Base-by-base conservation (phyloP, 164 flowering plant genomes). In the Stephania yunnanensis region DNA sequence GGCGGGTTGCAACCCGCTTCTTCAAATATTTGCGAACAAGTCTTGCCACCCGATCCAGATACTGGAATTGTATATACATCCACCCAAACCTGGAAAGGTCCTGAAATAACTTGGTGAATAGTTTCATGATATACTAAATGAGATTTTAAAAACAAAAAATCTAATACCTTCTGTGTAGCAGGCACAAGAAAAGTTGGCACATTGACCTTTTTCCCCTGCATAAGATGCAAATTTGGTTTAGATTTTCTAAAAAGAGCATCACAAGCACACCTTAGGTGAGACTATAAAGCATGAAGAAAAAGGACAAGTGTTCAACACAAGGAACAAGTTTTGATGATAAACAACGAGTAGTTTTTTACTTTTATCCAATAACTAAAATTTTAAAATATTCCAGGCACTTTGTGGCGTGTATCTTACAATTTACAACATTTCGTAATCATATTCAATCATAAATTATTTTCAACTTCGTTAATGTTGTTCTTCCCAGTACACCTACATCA, bases 1-100 rank as follows among this genome's bases (percentile, higher is more conserved):
- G 99, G 99, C 12, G 95, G 88, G 83, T 96, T 98, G 83, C 99
- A 96, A 55, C 99, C 98, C 75, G 97, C 99, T 81, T 94, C 98
- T 80, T 96, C 99, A 82, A 96, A 94, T 82, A 96, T 94, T 83
- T 91, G 98, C 12, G 99, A 89, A 83, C 98, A 94, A 22, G 99
- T 96, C 86, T 94, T 96, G 53, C 98, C 99, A 75, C 98, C 98
- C 68, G 97, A 82, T 74, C 97, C 97, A 45, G 98, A 97, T 70
- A 96, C 97, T 17, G 89, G 89, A 46, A 94, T 87, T 78, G 86
- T 78, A 77, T 92, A 94, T 36, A 94, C 58, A 80, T 96, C 97
- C 95, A 96, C 85, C 99, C 99, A 96, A 25, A 96, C 98, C 99
- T 96, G 84, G 25, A 19, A 78, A 63, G 42, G 46, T 52, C 48